Conservation (phyloP, 805 yeast genomes). For the Candida takata region DNA sequence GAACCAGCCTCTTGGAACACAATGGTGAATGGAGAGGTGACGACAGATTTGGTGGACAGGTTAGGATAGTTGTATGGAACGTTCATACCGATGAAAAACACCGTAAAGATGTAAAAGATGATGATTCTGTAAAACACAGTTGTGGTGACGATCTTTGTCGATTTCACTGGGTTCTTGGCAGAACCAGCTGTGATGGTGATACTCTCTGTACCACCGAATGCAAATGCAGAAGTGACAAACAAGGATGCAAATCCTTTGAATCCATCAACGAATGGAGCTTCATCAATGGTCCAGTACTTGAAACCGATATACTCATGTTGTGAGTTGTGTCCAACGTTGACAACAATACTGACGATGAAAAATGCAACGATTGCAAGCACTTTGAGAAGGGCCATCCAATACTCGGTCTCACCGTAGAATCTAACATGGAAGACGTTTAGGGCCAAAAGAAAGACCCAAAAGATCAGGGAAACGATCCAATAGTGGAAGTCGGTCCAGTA, state of each 20-base stretch:
- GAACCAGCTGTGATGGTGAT: slow-evolving; percentile 54
- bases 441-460: slow-evolving; percentile 39
- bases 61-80: slow-evolving; percentile 45
- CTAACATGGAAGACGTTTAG: slow-evolving; percentile 45
- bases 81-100: slow-evolving; percentile 41
- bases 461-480: slow-evolving; percentile 50
- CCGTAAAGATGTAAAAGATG: slow-evolving; percentile 41
- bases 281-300: slow-evolving; percentile 45
- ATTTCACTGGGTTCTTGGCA: slow-evolving; percentile 44
- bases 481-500: slow-evolving; percentile 42
- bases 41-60: slow-evolving; percentile 47
- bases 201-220: slow-evolving; percentile 54
- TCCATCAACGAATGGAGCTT: slow-evolving; percentile 42
- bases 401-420: slow-evolving; percentile 55
- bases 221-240: slow-evolving; percentile 49
- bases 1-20: slow-evolving; percentile 62
- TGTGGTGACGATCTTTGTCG: slow-evolving; percentile 46
- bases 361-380: slow-evolving; percentile 53
- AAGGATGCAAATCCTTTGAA: slow-evolving; percentile 46
- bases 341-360: slow-evolving; percentile 45
- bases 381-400: slow-evolving; percentile 60
- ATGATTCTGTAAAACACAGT: slow-evolving; percentile 51
- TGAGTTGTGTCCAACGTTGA: slow-evolving; percentile 37
- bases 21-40: slow-evolving; percentile 60
- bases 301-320: slow-evolving; percentile 43